phyloP scores from a whole-genome alignment of 805 yeast species.

The Blastobotrys attinorum region DNA sequence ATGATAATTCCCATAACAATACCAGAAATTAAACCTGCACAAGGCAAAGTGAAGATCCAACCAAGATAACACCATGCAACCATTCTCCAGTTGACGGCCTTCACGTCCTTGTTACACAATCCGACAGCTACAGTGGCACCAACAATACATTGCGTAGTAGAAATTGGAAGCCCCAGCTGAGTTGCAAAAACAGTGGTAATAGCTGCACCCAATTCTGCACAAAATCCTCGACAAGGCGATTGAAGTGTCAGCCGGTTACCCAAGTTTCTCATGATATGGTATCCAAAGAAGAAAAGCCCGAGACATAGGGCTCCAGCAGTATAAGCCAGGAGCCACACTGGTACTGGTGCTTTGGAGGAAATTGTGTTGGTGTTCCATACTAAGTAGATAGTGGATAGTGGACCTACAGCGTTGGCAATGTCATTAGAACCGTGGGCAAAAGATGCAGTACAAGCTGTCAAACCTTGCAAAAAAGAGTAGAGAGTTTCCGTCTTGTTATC shows the following conservation, averaged over 20 bases:
- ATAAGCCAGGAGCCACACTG: constrained; percentile 62
- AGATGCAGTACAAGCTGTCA: constrained; percentile 73
- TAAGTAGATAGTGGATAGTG: constrained; percentile 55
- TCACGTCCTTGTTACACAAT: constrained; percentile 55
- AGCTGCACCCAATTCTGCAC: constrained; percentile 74
- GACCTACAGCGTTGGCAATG: constrained; percentile 72
- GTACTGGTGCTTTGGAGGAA: constrained; percentile 46
- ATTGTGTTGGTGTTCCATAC: constrained; percentile 49
- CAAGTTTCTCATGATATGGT: constrained; percentile 58
- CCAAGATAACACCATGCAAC: constrained; percentile 64
- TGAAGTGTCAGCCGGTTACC: constrained; percentile 70
- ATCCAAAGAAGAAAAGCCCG: constrained; percentile 67
- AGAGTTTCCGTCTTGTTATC: constrained; percentile 64
- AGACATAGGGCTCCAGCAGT: constrained; percentile 60
- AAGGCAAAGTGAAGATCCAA: constrained; percentile 66
- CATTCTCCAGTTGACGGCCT: constrained; percentile 70
- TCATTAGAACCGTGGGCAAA: constrained; percentile 81
- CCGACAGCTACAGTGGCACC: constrained; percentile 77
- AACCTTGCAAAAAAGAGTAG: constrained; percentile 58
- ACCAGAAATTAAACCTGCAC: constrained; percentile 69
- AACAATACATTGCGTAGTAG: constrained; percentile 72
- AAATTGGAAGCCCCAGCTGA: constrained; percentile 60
- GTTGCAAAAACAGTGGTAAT: constrained; percentile 69
- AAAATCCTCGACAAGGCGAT: constrained; percentile 71
- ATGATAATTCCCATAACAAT: constrained; percentile 29